A percentile compares a stretch with the other conserved stretches of the same genome.
Evolutionary conservation across 164 flowering plant species (phyloP).

Genomic region (Brasenia schreberi): DNA sequence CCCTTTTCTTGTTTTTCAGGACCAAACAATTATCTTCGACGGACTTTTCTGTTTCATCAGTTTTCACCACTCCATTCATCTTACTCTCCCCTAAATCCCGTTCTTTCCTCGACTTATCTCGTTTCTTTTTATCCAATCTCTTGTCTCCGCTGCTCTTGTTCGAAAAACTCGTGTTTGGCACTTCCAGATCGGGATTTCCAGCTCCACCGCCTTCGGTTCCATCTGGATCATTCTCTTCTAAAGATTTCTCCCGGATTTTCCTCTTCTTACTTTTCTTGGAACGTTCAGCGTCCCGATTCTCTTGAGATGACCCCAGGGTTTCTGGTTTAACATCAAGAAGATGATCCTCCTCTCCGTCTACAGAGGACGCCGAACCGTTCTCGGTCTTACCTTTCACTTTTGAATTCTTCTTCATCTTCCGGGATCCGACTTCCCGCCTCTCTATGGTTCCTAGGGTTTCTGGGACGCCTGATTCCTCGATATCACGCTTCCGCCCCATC

Average conservation of each 20-base stretch:
- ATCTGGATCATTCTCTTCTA: background rate
- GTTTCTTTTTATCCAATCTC: background rate
- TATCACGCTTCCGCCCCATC: slow-evolving; percentile 16
- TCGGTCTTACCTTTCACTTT: background rate
- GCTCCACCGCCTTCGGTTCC: background rate
- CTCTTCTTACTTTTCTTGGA: slow-evolving; percentile 1
- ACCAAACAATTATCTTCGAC: background rate
- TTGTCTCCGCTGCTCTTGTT: background rate
- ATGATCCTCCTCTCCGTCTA: background rate
- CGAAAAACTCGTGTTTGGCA: background rate
- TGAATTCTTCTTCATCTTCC: slow-evolving; percentile 12
- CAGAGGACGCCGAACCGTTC: too few relatives aligned
- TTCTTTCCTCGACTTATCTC: background rate
- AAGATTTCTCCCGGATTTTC: background rate
- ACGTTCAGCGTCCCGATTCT: background rate
- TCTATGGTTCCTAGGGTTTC: slow-evolving; percentile 7
- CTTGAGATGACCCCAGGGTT: background rate
- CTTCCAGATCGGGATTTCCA: background rate
- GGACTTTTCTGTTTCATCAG: background rate
- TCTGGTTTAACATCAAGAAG: background rate
- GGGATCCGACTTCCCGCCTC: slow-evolving; percentile 1
- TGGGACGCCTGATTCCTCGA: slow-evolving; percentile 6
- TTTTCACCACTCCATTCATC: background rate
- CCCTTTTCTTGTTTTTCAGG: background rate
- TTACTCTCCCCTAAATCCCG: background rate